Evolutionary conservation across 768 basidiomycete genomes (phyloP).

Genomic region (Mrakia frigida): DNA sequence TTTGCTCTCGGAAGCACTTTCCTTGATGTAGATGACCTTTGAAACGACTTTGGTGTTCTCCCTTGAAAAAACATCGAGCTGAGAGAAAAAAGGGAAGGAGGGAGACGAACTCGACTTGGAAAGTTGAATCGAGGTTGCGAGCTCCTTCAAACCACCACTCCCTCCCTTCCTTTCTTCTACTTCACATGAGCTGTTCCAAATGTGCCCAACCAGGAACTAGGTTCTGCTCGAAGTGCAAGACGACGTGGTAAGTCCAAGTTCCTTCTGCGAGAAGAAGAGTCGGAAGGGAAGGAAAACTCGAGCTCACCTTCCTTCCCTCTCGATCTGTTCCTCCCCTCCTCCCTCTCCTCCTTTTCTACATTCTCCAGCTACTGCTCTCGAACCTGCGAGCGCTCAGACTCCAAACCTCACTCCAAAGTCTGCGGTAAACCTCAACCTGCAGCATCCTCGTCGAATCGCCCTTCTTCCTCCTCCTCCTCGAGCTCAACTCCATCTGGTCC

Average conservation of each 20-base stretch:
- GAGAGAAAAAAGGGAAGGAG: too few species aligned
- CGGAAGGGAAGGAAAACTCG: background rate
- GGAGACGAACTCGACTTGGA: too few species aligned
- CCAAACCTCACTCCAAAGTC: background rate
- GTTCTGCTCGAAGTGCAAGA: background rate
- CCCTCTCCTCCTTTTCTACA: background rate
- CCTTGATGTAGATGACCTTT: too few species aligned
- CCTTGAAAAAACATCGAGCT: too few species aligned
- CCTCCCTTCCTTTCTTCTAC: slow-evolving; percentile 19
- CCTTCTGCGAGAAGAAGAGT: background rate
- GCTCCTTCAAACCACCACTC: background rate
- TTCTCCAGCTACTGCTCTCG: background rate
- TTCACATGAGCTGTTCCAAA: background rate
- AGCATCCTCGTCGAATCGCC: too few species aligned
- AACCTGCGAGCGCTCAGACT: background rate
- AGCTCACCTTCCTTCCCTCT: background rate
- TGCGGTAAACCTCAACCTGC: background rate
- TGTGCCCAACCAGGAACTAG: too few species aligned
- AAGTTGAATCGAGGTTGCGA: too few species aligned
- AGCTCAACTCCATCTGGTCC: too few species aligned
- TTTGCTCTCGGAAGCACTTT: too few species aligned
- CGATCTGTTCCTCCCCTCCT: background rate
- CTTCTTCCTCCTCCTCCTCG: too few species aligned
- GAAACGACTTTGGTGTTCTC: too few species aligned
- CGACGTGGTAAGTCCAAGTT: background rate